Percentiles rank a stretch among this genome's conserved stretches.
Conservation (phyloP, 345 rosid genomes). For the Ceriops tagal region DNA sequence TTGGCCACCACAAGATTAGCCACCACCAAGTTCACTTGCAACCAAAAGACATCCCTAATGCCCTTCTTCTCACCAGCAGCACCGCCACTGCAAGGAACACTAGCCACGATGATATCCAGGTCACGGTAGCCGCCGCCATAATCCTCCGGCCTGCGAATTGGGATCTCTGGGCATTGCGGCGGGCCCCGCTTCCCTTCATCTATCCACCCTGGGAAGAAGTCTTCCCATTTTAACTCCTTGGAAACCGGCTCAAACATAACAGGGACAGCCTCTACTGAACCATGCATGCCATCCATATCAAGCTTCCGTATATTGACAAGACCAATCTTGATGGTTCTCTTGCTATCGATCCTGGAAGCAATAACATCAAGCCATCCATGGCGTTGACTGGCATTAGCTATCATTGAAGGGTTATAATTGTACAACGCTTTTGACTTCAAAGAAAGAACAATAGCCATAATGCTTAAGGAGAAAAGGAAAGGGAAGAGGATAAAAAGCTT, state of each 20-base stretch:
- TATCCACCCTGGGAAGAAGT: conserved; percentile 71
- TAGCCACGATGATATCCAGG: conserved; percentile 62
- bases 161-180: conserved; percentile 63
- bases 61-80: conserved; percentile 28
- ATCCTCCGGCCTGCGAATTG: conserved; percentile 45
- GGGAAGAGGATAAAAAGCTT: conserved; percentile 39
- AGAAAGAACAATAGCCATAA: conserved; percentile 30
- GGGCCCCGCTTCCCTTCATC: conserved; percentile 40
- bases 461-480: conserved; percentile 38
- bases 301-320: conserved; percentile 41
- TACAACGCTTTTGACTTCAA: conserved; percentile 21
- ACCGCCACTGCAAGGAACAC: conserved; percentile 51
- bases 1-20: conserved; percentile 63
- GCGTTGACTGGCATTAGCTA: not conserved
- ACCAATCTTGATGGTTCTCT: conserved; percentile 51
- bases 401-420: conserved; percentile 8
- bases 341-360: conserved; percentile 20
- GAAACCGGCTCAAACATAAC: conserved; percentile 42
- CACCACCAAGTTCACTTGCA: conserved; percentile 74
- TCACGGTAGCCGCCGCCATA: conserved; percentile 24
- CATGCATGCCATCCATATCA: conserved; percentile 15
- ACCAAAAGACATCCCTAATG: conserved; percentile 58
- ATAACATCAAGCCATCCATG: conserved; percentile 44
- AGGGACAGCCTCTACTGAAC: conserved; percentile 20
- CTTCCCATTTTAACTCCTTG: conserved; percentile 41